Percentiles rank a stretch among this genome's conserved stretches.
phyloP scores from a whole-genome alignment of 768 basidiomycete genomes.

The Lactarius evosmus region DNA sequence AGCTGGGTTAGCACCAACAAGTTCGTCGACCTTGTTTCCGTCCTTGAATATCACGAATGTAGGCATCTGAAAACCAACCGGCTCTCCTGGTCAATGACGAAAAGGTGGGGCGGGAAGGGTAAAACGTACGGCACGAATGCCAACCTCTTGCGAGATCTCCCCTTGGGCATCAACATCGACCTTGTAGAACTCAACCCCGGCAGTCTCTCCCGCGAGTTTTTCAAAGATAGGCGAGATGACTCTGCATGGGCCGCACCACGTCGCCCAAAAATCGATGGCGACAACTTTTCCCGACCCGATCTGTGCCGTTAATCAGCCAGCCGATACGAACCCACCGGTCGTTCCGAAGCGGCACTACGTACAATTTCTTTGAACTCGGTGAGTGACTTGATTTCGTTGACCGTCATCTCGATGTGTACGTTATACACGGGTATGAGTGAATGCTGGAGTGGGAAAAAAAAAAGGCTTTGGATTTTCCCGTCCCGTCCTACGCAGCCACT shows the following conservation, averaged over 20 bases:
- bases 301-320: constrained; percentile 29
- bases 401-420: constrained; percentile 36
- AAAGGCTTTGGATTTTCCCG: neutral
- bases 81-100: neutral
- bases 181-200: constrained; percentile 60
- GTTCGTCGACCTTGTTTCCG: constrained; percentile 36
- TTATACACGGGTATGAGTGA: neutral
- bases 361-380: constrained; percentile 46
- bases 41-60: constrained; percentile 41
- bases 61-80: constrained; percentile 39
- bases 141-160: constrained; percentile 54
- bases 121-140: constrained; percentile 59
- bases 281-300: constrained; percentile 47
- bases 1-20: constrained; percentile 49
- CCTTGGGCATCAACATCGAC: constrained; percentile 64
- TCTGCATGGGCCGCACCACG: constrained; percentile 73
- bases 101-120: neutral
- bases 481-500: neutral
- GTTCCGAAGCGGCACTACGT: constrained; percentile 29
- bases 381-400: constrained; percentile 38
- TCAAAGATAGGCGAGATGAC: constrained; percentile 65
- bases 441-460: neutral
- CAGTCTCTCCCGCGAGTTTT: constrained; percentile 41
- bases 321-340: neutral
- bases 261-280: constrained; percentile 73